Percentiles rank a stretch among this genome's conserved stretches.
Evolutionary conservation across 352 stramenopile genomes (phyloP).

Genomic region (Globisporangium perplexum): DNA sequence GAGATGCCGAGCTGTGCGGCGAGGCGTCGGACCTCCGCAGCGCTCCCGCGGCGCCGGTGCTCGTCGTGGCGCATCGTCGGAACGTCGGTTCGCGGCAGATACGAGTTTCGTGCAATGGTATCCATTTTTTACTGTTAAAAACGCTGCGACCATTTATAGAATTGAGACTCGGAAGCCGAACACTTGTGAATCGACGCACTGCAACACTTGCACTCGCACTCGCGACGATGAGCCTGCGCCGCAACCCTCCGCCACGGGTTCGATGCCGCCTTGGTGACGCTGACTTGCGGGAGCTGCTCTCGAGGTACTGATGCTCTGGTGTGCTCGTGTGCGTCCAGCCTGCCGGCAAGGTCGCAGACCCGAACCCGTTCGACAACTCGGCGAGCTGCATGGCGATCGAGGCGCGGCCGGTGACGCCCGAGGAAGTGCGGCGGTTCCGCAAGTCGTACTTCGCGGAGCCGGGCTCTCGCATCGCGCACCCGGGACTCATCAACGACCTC

Average conservation of each 20-base stretch:
- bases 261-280: no score
- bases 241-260: slow-evolving; percentile 26
- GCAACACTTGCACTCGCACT: no score
- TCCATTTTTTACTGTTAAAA: background rate
- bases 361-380: slow-evolving; percentile 32
- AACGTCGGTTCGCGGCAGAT: no score
- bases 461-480: slow-evolving; percentile 65
- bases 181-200: no score
- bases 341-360: slow-evolving; percentile 34
- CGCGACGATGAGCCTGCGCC: slow-evolving; percentile 10
- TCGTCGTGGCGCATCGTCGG: no score
- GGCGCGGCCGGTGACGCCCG: slow-evolving; percentile 52
- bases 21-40: slow-evolving; percentile 34
- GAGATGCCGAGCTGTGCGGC: slow-evolving; percentile 55
- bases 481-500: slow-evolving; percentile 74
- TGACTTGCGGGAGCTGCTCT: no score
- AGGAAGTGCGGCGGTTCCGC: slow-evolving; percentile 67
- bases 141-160: background rate
- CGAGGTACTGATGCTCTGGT: background rate
- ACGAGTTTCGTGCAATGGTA: background rate
- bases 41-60: slow-evolving; percentile 18
- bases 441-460: slow-evolving; percentile 84
- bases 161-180: no score
- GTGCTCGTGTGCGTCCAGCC: slow-evolving; percentile 20
- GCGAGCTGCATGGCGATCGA: slow-evolving; percentile 53